Base-by-base conservation (phyloP, 208 protist species). In the Leishmania lainsoni region DNA sequence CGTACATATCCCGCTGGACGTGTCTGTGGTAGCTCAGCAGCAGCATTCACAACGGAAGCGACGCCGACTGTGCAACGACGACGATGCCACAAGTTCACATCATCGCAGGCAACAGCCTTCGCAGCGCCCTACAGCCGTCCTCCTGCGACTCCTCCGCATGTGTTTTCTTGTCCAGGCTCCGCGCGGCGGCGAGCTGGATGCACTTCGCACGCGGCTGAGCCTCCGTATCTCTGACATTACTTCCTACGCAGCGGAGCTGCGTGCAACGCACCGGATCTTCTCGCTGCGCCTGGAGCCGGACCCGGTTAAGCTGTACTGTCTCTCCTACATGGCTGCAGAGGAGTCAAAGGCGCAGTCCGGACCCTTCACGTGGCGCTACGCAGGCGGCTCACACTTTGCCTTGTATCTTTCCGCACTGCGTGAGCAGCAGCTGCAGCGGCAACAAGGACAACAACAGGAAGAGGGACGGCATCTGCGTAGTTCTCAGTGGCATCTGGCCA, bases 351-450 rank as follows among this genome's bases (percentile, higher is more conserved):
- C 92, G 26, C 77, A 68, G 52, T 83, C 86, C 17, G 81, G 32
- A 29, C 79, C 90, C n/a, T 95, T 97, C 77, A 85, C 85, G 61
- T 87, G 92, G 74, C 93, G 91, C 69, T 97, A 93, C 80, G 88
- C 89, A 59, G 90, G 93, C 63, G 90, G 93, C 69, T 82, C 79
- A 45, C 92, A 95, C 78, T 95, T 92, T 65, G 84, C 87, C 4
- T 73, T 94, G 45, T 93, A 86, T 65, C 78, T 84, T 2, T 76
- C 79, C 17, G 85, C 82, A 17, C 75, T 91, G 42, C 72, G 71
- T 20, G 76, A 81, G 63, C 79, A 83, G 65, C 88, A 84, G 49
- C 70, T 86, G 66, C 76, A 76, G 66, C 86, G 83, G 56, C 76
- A 80, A 26, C 78, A 73, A 48, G 22, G 35, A 56, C 80, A 52